Evolutionary conservation across 208 protist genomes (phyloP).

Genomic region (Wallacemonas sp.): DNA sequence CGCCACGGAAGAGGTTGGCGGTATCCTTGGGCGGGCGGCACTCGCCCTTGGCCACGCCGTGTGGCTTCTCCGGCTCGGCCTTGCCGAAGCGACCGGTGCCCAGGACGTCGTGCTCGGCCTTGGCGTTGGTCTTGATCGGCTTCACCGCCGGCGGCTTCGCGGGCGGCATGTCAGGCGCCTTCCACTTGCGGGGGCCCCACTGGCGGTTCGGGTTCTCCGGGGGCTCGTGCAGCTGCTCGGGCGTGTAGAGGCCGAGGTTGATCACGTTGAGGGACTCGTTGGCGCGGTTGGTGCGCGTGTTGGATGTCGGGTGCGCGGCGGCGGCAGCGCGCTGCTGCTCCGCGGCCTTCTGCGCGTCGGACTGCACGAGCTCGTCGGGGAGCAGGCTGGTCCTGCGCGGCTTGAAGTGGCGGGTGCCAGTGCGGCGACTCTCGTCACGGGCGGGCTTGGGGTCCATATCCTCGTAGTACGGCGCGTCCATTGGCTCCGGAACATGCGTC

Average conservation of each 20-base stretch:
- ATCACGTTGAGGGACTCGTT: constrained; percentile 79
- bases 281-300: constrained; percentile 35
- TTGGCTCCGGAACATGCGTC: constrained; percentile 20
- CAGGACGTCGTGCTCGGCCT: constrained; percentile 80
- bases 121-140: constrained; percentile 60
- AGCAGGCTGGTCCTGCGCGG: not conserved
- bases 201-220: constrained; percentile 37
- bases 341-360: constrained; percentile 17
- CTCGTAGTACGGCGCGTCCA: constrained; percentile 70
- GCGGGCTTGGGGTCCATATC: constrained; percentile 51
- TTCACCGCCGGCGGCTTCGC: constrained; percentile 37
- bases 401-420: constrained; percentile 47
- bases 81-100: constrained; percentile 65
- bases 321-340: constrained; percentile 21
- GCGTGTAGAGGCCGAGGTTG: constrained; percentile 69
- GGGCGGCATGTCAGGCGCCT: constrained; percentile 51
- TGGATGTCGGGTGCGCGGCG: constrained; percentile 18
- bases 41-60: constrained; percentile 36
- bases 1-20: constrained; percentile 39
- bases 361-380: constrained; percentile 10
- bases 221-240: constrained; percentile 67
- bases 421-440: constrained; percentile 20
- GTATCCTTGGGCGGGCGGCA: constrained; percentile 54
- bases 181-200: constrained; percentile 54
- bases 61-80: constrained; percentile 34